phyloP scores from a whole-genome alignment of 1,284 basidiomycete species.

The Tylopilus sp. region DNA sequence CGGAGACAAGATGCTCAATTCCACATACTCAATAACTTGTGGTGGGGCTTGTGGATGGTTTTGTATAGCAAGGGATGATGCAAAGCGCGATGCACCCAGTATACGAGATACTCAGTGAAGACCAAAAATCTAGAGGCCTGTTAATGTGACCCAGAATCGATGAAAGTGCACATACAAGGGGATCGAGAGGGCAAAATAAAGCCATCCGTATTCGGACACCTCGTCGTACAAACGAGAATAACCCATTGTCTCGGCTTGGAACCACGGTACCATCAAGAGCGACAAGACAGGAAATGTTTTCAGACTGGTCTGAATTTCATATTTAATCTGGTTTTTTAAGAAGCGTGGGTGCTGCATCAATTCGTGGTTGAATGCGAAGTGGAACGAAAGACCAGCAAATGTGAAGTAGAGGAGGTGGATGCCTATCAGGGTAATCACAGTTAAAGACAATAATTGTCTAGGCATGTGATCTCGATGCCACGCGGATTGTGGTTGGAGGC shows the following conservation, averaged over 20 bases:
- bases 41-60: too few relatives aligned
- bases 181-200: slow-evolving; percentile 62
- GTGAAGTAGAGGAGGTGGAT: slow-evolving; percentile 84
- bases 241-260: slow-evolving; percentile 88
- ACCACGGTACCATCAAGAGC: slow-evolving; percentile 88
- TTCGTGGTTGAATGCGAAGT: slow-evolving; percentile 89
- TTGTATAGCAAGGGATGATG: too few relatives aligned
- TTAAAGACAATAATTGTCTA: slow-evolving; percentile 79
- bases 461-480: slow-evolving; percentile 80
- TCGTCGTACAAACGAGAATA: slow-evolving; percentile 81
- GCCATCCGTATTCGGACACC: slow-evolving; percentile 68
- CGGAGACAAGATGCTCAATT: too few relatives aligned
- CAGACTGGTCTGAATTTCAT: slow-evolving; percentile 80
- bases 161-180: slow-evolving; percentile 51
- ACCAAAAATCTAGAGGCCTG: slow-evolving; percentile 63
- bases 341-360: slow-evolving; percentile 96
- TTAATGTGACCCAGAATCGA: slow-evolving; percentile 4
- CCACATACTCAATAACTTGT: too few relatives aligned
- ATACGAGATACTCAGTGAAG: slow-evolving; percentile 90
- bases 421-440: slow-evolving; percentile 74
- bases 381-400: slow-evolving; percentile 83
- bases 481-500: slow-evolving; percentile 45
- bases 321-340: slow-evolving; percentile 81
- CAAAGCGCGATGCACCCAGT: slow-evolving; percentile 97
- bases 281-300: slow-evolving; percentile 70